Evolutionary conservation across 495 filamentous ascomycete species (phyloP).

Genomic region (Monascus purpureus): DNA sequence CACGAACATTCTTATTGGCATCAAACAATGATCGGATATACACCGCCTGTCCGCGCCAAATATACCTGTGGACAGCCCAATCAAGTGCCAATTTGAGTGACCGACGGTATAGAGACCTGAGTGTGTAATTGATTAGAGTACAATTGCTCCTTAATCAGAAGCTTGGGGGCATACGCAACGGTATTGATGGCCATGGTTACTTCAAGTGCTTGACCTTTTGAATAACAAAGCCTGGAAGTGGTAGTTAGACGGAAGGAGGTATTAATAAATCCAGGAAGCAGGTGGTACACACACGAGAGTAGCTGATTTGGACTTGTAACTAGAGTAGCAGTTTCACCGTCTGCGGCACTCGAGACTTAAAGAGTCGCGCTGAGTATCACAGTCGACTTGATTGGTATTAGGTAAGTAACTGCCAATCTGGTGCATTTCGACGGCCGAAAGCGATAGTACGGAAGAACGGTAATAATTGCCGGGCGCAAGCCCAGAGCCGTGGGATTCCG

Average conservation of each 20-base stretch:
- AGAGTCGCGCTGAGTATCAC: too few species aligned
- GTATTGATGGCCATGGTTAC: conserved; percentile 26
- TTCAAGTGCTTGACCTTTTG: neutral
- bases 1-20: conserved; percentile 72
- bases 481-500: conserved; percentile 9
- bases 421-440: conserved; percentile 9
- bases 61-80: conserved; percentile 79
- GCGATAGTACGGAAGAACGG: too few species aligned
- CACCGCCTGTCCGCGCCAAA: conserved; percentile 90
- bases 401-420: conserved; percentile 11
- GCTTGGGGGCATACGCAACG: conserved; percentile 20
- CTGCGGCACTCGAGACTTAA: too few species aligned
- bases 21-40: conserved; percentile 96
- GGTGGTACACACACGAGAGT: too few species aligned
- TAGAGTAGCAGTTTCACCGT: too few species aligned
- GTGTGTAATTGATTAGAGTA: conserved; percentile 1
- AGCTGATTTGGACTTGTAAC: too few species aligned
- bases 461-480: conserved; percentile 11
- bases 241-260: too few species aligned
- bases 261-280: too few species aligned
- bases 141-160: too few species aligned
- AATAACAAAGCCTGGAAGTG: neutral
- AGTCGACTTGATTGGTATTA: too few species aligned
- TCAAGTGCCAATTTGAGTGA: conserved; percentile 85
- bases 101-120: conserved; percentile 83